Percentiles rank a stretch among this genome's conserved stretches.
Evolutionary conservation across 2,329 filamentous ascomycete genomes (phyloP).

Genomic region (Plenodomus biglobosus): DNA sequence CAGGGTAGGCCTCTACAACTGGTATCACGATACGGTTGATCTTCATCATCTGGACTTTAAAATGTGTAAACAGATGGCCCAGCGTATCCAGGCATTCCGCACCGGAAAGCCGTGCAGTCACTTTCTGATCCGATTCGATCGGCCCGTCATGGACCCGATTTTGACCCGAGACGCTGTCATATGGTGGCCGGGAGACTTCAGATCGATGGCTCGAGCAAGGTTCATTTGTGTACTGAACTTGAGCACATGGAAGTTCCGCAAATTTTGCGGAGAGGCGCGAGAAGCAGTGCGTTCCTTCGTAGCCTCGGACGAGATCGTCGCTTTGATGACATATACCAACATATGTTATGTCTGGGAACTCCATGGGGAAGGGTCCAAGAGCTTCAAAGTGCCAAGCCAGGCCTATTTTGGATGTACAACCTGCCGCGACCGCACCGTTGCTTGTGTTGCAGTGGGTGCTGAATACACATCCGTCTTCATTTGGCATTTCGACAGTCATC

Average conservation of each 20-base stretch:
- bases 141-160: background rate
- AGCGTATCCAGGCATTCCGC: conserved; percentile 29
- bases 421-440: conserved; percentile 26
- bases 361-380: conserved; percentile 11
- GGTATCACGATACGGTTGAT: conserved; percentile 22
- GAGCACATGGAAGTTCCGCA: conserved; percentile 16
- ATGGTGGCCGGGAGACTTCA: background rate
- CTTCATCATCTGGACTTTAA: conserved; percentile 17
- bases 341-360: conserved; percentile 28
- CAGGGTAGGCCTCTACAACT: conserved; percentile 19
- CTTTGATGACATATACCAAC: conserved; percentile 14
- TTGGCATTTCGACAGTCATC: conserved; percentile 33
- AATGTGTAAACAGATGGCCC: conserved; percentile 22
- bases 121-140: background rate
- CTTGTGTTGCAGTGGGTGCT: conserved; percentile 15
- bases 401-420: conserved; percentile 6
- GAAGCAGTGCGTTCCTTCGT: conserved; percentile 18
- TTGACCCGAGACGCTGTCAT: background rate
- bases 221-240: conserved; percentile 27
- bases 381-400: conserved; percentile 21
- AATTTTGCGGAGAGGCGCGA: conserved; percentile 19
- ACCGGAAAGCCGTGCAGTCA: conserved; percentile 10
- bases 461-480: conserved; percentile 22
- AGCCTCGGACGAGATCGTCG: conserved; percentile 31
- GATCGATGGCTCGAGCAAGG: background rate